Evolutionary conservation across 2,329 filamentous ascomycete genomes (phyloP), one percentile per base, ranked within the genome.

Genomic region (Graphiopsis chlorocephala): DNA sequence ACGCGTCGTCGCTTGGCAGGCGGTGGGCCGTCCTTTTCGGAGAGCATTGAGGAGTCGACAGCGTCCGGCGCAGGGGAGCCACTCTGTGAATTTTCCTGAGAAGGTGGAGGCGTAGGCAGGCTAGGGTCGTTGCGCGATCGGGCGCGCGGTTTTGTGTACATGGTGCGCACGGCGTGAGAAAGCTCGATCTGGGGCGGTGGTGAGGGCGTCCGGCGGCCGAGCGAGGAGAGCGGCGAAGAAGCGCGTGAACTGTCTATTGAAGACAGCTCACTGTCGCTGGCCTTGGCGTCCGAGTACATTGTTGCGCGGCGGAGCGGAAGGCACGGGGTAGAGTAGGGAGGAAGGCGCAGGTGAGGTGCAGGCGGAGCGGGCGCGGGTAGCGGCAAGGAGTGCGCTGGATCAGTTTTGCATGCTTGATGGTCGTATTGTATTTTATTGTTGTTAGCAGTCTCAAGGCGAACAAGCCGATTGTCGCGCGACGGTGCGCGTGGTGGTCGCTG

Each of bases 1-100:
- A 89, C 84, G 75, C 88, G 88, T 72, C 90, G 88, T 77, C 90
- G 90, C 82, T 96, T 97, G 63, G 88, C 81, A 33, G 91, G 90
- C 42, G 88, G 88, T 55, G 84, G 85, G 60, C 86, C 87, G 72
- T 91, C 88, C 75, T 83, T 83, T 75, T 85, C 82, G 68, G 76
- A 75, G 25, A 76, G 73, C 64, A 78, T 76, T 70, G 71, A 75
- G 66, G 76, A 76, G 35, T 79, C 75, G 76, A 80, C 80, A 67
- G 74, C 75, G 68, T 82, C 79, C 25, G 81, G 80, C 17, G 73
- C 75, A 14, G 81, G 81, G n/a, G 80, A 80, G 26, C 77, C 75
- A 70, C 76, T 79, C 62, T 79, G 75, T 28, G 80, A 82, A 23
- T 79, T 79, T 63, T 79, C 76, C 67, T 80, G 79, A 28, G 81